These are phyloP conservation scores for Penicillium sp. DNA, from an alignment of 2,329 filamentous ascomycete genomes.

Conservation along the genomic window DNA sequence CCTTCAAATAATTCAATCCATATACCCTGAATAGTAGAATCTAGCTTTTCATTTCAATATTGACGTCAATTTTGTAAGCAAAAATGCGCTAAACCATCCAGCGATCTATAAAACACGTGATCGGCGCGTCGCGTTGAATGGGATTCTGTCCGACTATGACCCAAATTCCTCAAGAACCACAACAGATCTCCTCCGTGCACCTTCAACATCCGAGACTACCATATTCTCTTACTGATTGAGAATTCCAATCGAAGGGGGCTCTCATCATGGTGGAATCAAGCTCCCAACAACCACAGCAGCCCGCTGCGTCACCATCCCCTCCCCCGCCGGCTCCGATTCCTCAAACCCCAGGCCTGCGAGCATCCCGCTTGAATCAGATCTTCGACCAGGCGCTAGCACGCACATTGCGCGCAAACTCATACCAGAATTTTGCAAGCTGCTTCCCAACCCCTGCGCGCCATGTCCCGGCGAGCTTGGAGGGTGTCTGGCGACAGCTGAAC, in stretches of 20 bases:
- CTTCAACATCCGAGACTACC: neutral
- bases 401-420: slow-evolving; percentile 62
- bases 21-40: neutral
- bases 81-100: neutral
- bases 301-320: slow-evolving; percentile 51
- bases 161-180: slow-evolving; percentile 15
- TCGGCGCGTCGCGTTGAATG: slow-evolving; percentile 20
- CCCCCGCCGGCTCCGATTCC: slow-evolving; percentile 55
- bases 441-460: slow-evolving; percentile 64
- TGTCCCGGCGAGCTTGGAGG: slow-evolving; percentile 58
- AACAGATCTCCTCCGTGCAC: neutral
- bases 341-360: slow-evolving; percentile 60
- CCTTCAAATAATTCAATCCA: neutral
- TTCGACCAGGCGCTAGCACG: slow-evolving; percentile 62
- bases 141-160: neutral
- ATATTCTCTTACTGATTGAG: neutral
- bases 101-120: slow-evolving; percentile 32
- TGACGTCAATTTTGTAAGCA: neutral
- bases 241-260: neutral
- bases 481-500: slow-evolving; percentile 61
- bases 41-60: neutral
- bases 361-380: slow-evolving; percentile 60
- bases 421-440: slow-evolving; percentile 63
- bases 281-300: slow-evolving; percentile 13
- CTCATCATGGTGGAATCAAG: slow-evolving; percentile 24